Conservation (phyloP, 441 rosid genomes). For the Biscutella auriculata region DNA sequence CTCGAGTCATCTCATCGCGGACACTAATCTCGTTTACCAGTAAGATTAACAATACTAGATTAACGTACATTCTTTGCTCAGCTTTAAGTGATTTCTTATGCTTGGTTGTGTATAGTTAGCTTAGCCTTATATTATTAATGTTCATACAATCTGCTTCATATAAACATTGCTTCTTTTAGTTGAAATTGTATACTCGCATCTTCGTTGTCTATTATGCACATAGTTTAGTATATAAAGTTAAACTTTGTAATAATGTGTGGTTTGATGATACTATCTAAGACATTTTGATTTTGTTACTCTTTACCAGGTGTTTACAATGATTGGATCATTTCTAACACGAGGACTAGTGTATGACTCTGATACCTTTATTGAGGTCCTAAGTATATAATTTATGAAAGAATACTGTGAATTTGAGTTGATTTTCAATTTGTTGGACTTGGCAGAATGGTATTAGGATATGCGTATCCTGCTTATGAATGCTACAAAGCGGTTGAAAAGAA, state of each 20-base stretch:
- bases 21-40: no score
- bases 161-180: neutral
- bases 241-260: neutral
- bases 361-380: neutral
- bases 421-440: conserved; percentile 5
- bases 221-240: neutral
- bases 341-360: conserved; percentile 73
- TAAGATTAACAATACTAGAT: no score
- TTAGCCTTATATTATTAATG: neutral
- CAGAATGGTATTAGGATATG: conserved; percentile 87
- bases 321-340: conserved; percentile 91
- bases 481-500: conserved; percentile 79
- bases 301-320: conserved; percentile 52
- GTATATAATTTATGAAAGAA: neutral
- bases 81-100: no score
- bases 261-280: neutral
- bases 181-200: neutral
- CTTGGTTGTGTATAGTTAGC: no score
- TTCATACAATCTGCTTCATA: neutral
- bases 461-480: conserved; percentile 94
- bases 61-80: no score
- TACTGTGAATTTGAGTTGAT: neutral
- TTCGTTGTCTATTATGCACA: neutral
- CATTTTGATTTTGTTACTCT: neutral
- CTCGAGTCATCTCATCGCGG: conserved; percentile 1